Base-by-base conservation (phyloP, 139 green algal genomes). In the Chlorella sp. region DNA sequence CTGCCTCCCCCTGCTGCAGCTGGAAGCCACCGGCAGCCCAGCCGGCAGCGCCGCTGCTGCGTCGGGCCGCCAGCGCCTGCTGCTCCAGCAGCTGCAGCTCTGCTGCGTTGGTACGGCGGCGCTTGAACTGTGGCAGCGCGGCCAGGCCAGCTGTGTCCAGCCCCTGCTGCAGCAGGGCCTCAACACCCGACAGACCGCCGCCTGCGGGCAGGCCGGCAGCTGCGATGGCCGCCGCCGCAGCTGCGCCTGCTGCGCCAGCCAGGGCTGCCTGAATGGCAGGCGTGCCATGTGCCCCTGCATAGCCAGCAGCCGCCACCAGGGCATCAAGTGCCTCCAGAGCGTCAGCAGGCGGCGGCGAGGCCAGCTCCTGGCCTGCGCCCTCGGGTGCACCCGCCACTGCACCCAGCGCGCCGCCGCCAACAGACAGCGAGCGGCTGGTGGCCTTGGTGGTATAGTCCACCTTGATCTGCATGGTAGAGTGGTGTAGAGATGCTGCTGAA, bases 191-290 rank as follows among this genome's bases (percentile, higher is more conserved):
- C 32, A 74, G 16, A 51, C 51, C 47, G 20, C 38, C 28, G n/a
- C 34, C 74, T 51, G 28, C 18, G 7, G 12, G n/a, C 41, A 39
- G 28, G 2, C 67, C 21, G 3, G 36, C 26, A 30, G 69, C 21
- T 0, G 69, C 20, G 39, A 18, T 26, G 13, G 60, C 81, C 7
- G 69, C 69, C 18, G 69, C 44, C 38, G 69, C 70, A 55, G 39
- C 44, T 32, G 25, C 81, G 18, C 17, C 30, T n/a, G 26, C 21
- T n/a, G 60, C 32, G 34, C 36, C 39, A 34, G 70, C 69, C 60
- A 89, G 73, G 13, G 84, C 74, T 41, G 86, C 86, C 28, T 84
- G 56, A 32, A 90, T 88, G 55, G 73, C 81, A 20, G 86, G 86
- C 9, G 86, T 90, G 36, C 86, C 86, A 23, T 90, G 86, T 2